Evolutionary conservation across 495 filamentous ascomycete species (phyloP).

Genomic region (Daldinia vernicosa): DNA sequence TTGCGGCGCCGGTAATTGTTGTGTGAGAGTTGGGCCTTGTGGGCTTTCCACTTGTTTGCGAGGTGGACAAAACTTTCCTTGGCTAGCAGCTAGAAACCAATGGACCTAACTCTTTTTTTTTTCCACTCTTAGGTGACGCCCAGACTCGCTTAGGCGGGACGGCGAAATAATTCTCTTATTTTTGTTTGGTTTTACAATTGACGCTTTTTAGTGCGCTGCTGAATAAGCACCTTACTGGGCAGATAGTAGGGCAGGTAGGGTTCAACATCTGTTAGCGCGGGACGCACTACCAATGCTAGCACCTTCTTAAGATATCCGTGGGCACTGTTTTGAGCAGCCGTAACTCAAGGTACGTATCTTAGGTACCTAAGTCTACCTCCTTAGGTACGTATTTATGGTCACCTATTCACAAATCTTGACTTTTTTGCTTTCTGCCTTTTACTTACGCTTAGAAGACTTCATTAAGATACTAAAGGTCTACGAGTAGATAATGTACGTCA

Average conservation of each 20-base stretch:
- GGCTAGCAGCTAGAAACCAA: conserved; percentile 18
- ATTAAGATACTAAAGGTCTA: background rate
- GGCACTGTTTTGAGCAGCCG: background rate
- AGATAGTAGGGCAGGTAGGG: conserved; percentile 34
- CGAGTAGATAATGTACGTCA: background rate
- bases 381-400: background rate
- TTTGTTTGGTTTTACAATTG: conserved; percentile 22
- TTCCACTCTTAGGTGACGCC: conserved; percentile 2
- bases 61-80: conserved; percentile 28
- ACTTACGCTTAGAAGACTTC: background rate
- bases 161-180: conserved; percentile 32
- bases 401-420: background rate
- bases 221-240: conserved; percentile 14
- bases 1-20: conserved; percentile 11
- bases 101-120: conserved; percentile 22
- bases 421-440: background rate
- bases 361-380: too few relatives aligned
- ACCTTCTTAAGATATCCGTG: background rate
- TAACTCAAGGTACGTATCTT: background rate
- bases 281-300: background rate
- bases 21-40: conserved; percentile 22
- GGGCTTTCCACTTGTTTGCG: conserved; percentile 19
- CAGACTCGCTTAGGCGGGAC: conserved; percentile 38
- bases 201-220: conserved; percentile 39
- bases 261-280: conserved; percentile 21